These are phyloP conservation scores for Botrytis medusae DNA, from an alignment of 2,329 filamentous ascomycete genomes.

Conservation along the genomic window DNA sequence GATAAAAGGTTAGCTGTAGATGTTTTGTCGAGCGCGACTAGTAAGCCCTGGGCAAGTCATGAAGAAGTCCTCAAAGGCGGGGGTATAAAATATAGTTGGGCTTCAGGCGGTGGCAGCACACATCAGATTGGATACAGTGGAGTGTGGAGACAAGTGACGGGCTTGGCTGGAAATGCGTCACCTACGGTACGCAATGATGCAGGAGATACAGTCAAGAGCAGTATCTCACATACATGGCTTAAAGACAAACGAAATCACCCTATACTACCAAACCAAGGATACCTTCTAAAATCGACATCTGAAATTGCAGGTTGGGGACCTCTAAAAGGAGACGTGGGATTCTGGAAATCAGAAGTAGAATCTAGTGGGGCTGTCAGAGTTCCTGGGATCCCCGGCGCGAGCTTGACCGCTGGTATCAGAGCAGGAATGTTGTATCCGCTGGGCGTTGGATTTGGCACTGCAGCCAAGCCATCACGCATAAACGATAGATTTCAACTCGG, in stretches of 20 bases:
- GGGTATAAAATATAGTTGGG: conserved; percentile 74
- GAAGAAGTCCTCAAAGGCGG: conserved; percentile 84
- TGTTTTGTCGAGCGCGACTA: conserved; percentile 76
- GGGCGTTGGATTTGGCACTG: conserved; percentile 55
- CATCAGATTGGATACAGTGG: conserved; percentile 81
- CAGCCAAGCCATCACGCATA: conserved; percentile 69
- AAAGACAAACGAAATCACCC: conserved; percentile 81
- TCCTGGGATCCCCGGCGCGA: conserved; percentile 65
- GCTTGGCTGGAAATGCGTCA: conserved; percentile 71
- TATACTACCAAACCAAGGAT: conserved; percentile 79
- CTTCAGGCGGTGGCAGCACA: conserved; percentile 60
- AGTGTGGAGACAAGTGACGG: conserved; percentile 86
- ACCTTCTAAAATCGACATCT: conserved; percentile 72
- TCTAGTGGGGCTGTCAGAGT: conserved; percentile 70
- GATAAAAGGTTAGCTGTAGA: conserved; percentile 78
- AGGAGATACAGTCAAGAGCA: conserved; percentile 88
- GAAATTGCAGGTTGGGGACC: conserved; percentile 88
- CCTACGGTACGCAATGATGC: conserved; percentile 81
- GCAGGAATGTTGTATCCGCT: conserved; percentile 83
- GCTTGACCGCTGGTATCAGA: conserved; percentile 77
- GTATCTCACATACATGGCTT: conserved; percentile 76
- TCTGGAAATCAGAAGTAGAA: conserved; percentile 89
- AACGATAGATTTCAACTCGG: conserved; percentile 96
- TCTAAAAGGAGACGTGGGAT: conserved; percentile 85
- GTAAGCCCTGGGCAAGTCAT: conserved; percentile 92